These are phyloP conservation scores for Globisporangium emineosum DNA, from an alignment of 352 stramenopile species.

Conservation along the genomic window DNA sequence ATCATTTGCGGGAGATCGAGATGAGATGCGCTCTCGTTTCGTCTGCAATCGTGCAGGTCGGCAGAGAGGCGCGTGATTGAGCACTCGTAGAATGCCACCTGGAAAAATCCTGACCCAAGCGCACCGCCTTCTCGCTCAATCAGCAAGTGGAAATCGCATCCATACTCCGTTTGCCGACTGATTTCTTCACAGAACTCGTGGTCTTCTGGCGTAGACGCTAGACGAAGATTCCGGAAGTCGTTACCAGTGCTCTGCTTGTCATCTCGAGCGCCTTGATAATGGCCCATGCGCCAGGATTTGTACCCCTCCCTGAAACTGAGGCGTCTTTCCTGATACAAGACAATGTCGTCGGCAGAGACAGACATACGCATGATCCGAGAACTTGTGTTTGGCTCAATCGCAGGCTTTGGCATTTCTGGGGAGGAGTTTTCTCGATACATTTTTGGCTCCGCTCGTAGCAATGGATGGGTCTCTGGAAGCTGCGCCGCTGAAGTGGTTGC, in stretches of 20 bases:
- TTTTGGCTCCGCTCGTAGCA: conserved; percentile 6
- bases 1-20: conserved; percentile 44
- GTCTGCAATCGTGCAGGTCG: conserved; percentile 31
- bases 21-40: conserved; percentile 20
- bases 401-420: not conserved
- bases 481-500: conserved; percentile 5
- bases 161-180: conserved; percentile 47
- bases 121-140: conserved; percentile 52
- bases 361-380: conserved; percentile 52
- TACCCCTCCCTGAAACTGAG: conserved; percentile 81
- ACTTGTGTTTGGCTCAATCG: conserved; percentile 24
- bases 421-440: conserved; percentile 1
- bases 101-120: conserved; percentile 75
- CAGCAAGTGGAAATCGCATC: conserved; percentile 75
- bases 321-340: conserved; percentile 77
- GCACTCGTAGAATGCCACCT: conserved; percentile 87
- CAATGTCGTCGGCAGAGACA: conserved; percentile 80
- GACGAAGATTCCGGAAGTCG: conserved; percentile 43
- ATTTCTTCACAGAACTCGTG: conserved; percentile 78
- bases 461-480: conserved; percentile 5
- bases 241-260: conserved; percentile 55
- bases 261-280: conserved; percentile 69
- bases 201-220: conserved; percentile 61
- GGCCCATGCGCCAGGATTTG: conserved; percentile 83
- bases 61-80: conserved; percentile 58